These are phyloP conservation scores for Meyerozyma athensensis DNA, from an alignment of 1,139 yeast species.

Conservation along the genomic window DNA sequence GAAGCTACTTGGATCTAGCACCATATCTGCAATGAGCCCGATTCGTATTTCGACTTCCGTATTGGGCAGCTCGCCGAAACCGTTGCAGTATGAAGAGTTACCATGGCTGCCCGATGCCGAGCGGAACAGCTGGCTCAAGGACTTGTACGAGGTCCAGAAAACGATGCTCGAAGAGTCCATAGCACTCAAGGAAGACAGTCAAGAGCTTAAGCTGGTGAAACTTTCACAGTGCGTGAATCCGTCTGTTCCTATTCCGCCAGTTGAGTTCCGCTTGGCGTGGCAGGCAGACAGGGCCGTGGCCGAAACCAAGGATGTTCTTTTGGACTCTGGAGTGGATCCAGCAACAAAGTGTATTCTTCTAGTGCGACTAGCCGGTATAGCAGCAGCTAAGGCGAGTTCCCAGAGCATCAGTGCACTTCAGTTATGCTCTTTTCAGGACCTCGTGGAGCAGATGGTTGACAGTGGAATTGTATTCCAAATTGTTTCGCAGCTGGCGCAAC, in stretches of 20 bases:
- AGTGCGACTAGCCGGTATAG: constrained; percentile 18
- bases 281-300: constrained; percentile 14
- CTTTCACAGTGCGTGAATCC: constrained; percentile 11
- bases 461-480: constrained; percentile 22
- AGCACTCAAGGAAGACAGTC: background rate
- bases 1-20: background rate
- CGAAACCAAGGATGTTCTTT: constrained; percentile 8
- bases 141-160: background rate
- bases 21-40: background rate
- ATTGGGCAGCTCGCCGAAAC: background rate
- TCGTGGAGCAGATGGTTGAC: constrained; percentile 32
- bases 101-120: background rate
- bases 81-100: background rate
- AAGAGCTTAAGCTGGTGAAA: constrained; percentile 6
- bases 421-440: constrained; percentile 27
- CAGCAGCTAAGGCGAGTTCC: constrained; percentile 16
- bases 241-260: constrained; percentile 11
- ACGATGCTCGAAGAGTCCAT: background rate
- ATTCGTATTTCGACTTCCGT: background rate
- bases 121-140: background rate
- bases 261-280: constrained; percentile 12
- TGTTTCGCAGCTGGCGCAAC: constrained; percentile 11
- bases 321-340: constrained; percentile 9
- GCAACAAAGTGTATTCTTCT: constrained; percentile 15
- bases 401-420: constrained; percentile 27